Conservation (phyloP, 1,284 basidiomycete species). For the Fistulinella cinereoalba region DNA sequence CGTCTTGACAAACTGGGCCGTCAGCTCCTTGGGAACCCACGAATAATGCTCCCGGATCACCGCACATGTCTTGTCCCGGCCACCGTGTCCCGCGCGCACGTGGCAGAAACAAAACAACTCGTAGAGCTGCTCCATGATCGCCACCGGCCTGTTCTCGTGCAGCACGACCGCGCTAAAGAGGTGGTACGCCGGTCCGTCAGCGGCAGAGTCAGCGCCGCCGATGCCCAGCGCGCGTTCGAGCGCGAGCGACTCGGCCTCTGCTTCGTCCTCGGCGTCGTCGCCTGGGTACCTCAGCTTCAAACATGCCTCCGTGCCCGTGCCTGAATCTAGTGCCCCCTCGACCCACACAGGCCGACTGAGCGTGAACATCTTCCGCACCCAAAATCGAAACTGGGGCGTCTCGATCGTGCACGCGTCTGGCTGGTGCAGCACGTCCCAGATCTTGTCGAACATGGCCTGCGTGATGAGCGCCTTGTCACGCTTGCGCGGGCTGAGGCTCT, state of each 20-base stretch:
- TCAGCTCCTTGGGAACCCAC: conserved; percentile 79
- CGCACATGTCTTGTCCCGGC: conserved; percentile 69
- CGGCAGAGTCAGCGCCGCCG: too few relatives aligned
- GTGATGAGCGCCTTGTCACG: conserved; percentile 69
- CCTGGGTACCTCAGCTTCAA: neutral
- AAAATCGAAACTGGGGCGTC: conserved; percentile 70
- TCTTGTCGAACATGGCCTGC: conserved; percentile 62
- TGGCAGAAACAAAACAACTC: conserved; percentile 73
- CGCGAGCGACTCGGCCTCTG: conserved; percentile 7
- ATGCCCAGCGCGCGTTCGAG: conserved; percentile 25
- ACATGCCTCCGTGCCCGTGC: too few relatives aligned
- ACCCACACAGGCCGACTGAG: conserved; percentile 37
- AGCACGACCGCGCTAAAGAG: conserved; percentile 43
- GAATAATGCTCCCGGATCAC: conserved; percentile 64
- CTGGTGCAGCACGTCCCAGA: conserved; percentile 61
- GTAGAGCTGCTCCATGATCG: conserved; percentile 72
- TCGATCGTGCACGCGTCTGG: conserved; percentile 42
- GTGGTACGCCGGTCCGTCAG: neutral
- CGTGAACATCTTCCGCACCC: conserved; percentile 77
- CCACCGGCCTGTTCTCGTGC: conserved; percentile 67
- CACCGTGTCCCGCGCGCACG: conserved; percentile 61
- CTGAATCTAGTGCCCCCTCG: neutral
- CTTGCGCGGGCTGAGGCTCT: conserved; percentile 53
- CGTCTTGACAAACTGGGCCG: conserved; percentile 69
- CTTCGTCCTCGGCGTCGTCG: conserved; percentile 4